Base-by-base conservation (phyloP, 768 basidiomycete genomes). In the Coprinopsis marcescibilis region DNA sequence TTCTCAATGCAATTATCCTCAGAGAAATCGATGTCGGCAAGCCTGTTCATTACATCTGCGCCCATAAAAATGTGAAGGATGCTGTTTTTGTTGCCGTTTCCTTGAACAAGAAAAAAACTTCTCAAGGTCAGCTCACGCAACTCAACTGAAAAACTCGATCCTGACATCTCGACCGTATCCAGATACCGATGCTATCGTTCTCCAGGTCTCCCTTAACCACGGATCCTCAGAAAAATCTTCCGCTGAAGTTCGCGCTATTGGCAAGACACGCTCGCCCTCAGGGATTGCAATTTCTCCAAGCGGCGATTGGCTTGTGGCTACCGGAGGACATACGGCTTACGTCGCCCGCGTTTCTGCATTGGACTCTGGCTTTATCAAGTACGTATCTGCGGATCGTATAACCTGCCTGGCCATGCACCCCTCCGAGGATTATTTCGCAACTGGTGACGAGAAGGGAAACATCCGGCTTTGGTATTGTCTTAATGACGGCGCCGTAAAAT, bases 381-480 rank as follows among this genome's bases (percentile, higher is more conserved):
- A 86, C 55, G 81, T 86, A 11, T 87, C 87, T 37, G 78, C 85
- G 1, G 88, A 95, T 47, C 67, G 65, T 21, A 69, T 97, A 48
- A 92, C 88, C 1, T 91, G 88, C 60, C 71, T 96, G 34, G 80
- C 88, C 4, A 87, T 89, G 60, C 91, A 95, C 61, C 95, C 95
- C 2, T 73, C 70, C 42, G 85, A 96, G 52, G 89, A 94, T 46
- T 94, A 88, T 65, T 96, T 98, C 62, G 96, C 92, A 2, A 96
- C 95, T 0, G 96, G 96, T 20, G 94, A 98, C 57, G 72, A 70
- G 17, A 81, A 81, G 52, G 96, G 96, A 45, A 72, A 78, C 52
- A 85, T 99, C 38, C 77, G 89, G 26, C 62, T 98, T 6, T 98
- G 95, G 93, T 93, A 96, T 62, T 95, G 91, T 64, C 73, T 95